Percentiles rank a stretch among this genome's conserved stretches.
phyloP scores from a whole-genome alignment of 2,329 filamentous ascomycete species.

The Exophiala bonariae region DNA sequence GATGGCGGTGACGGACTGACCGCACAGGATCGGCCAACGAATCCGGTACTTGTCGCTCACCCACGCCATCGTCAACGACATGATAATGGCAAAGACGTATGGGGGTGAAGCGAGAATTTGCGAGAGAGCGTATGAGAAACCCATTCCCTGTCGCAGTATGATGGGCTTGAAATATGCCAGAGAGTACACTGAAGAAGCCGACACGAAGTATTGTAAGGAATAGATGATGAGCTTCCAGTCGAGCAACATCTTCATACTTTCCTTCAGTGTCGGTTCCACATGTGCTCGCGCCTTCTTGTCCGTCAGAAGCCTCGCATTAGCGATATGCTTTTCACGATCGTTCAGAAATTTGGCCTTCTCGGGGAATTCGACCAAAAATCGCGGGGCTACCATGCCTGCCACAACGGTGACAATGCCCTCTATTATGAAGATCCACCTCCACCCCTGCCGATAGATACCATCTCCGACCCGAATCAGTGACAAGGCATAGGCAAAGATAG shows the following conservation, averaged over 20 bases:
- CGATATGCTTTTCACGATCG: slow-evolving; percentile 17
- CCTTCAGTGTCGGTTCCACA: slow-evolving; percentile 25
- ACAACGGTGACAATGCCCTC: slow-evolving; percentile 28
- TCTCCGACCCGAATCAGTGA: slow-evolving; percentile 33
- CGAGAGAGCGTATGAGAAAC: slow-evolving; percentile 62
- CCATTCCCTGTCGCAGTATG: slow-evolving; percentile 65
- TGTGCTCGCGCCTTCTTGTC: slow-evolving; percentile 10
- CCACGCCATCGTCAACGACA: slow-evolving; percentile 63
- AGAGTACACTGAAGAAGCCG: slow-evolving; percentile 38
- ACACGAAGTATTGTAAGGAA: slow-evolving; percentile 12
- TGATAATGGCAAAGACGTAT: slow-evolving; percentile 63
- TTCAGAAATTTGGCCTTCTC: slow-evolving; percentile 35
- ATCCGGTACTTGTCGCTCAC: slow-evolving; percentile 65
- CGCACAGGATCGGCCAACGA: slow-evolving; percentile 62
- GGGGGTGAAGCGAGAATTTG: slow-evolving; percentile 73
- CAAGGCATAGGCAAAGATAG: slow-evolving; percentile 45
- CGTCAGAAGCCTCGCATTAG: slow-evolving; percentile 2
- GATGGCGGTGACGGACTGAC: slow-evolving; percentile 58
- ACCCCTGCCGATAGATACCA: slow-evolving; percentile 10
- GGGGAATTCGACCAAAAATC: slow-evolving; percentile 41
- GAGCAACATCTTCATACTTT: slow-evolving; percentile 12
- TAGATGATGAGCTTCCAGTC: slow-evolving; percentile 22
- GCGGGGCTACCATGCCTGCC: slow-evolving; percentile 26
- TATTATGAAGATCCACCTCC: slow-evolving; percentile 21
- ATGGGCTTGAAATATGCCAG: slow-evolving; percentile 78